These are phyloP conservation scores for Fusarium sp. DNA, from an alignment of 2,329 filamentous ascomycete genomes.

Conservation along the genomic window DNA sequence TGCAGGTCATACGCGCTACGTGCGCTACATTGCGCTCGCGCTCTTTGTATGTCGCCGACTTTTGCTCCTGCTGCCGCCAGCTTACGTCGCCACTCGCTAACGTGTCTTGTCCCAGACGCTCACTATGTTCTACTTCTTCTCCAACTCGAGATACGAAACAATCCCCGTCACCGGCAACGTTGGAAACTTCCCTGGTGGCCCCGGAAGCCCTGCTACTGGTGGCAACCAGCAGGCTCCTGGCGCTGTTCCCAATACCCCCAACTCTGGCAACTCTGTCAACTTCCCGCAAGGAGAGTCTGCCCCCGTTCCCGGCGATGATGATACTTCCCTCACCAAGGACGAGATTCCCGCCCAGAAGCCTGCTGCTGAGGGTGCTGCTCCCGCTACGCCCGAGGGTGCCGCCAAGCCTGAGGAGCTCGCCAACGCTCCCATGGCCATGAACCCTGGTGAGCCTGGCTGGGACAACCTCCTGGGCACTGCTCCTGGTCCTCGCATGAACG, in stretches of 20 bases:
- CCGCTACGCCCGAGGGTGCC: slow-evolving; percentile 10
- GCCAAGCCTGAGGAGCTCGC: slow-evolving; percentile 14
- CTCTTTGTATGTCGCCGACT: slow-evolving; percentile 74
- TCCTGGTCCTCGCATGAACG: slow-evolving; percentile 85
- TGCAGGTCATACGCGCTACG: slow-evolving; percentile 77
- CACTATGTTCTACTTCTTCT: slow-evolving; percentile 82
- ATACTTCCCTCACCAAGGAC: slow-evolving; percentile 35
- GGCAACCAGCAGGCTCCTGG: slow-evolving; percentile 34
- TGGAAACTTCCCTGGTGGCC: slow-evolving; percentile 38
- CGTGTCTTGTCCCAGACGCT: slow-evolving; percentile 24
- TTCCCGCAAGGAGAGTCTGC: slow-evolving; percentile 35
- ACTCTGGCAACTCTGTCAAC: slow-evolving; percentile 37
- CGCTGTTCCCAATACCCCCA: slow-evolving; percentile 26
- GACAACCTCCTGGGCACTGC: slow-evolving; percentile 62
- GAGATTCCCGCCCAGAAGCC: slow-evolving; percentile 32
- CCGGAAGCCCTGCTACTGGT: slow-evolving; percentile 28
- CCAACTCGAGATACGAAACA: slow-evolving; percentile 63
- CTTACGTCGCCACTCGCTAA: slow-evolving; percentile 23
- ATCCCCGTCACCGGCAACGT: slow-evolving; percentile 39
- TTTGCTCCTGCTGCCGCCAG: background rate
- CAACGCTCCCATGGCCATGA: slow-evolving; percentile 56
- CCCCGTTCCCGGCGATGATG: slow-evolving; percentile 18
- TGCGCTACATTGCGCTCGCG: slow-evolving; percentile 83
- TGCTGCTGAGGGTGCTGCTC: slow-evolving; percentile 23
- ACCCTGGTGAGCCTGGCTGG: slow-evolving; percentile 64